phyloP scores from a whole-genome alignment of 371 early-diverging fungal species.

The Coelomomyces lativittatus region DNA sequence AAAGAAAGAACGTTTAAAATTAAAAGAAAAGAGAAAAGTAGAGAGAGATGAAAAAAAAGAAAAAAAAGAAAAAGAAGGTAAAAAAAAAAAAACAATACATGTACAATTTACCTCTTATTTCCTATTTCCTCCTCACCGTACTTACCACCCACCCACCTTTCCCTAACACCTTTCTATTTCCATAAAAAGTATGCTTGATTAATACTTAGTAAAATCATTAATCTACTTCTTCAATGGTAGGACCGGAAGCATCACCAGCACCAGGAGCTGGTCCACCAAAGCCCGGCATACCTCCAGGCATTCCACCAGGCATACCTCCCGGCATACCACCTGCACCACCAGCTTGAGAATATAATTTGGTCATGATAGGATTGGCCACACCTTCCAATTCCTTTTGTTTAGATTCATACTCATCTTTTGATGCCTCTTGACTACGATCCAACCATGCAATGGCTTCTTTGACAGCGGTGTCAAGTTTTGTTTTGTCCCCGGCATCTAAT shows the following conservation, averaged over 20 bases:
- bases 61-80: too few relatives aligned
- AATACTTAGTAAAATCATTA: neutral
- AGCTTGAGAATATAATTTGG: constrained; percentile 62
- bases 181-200: too few relatives aligned
- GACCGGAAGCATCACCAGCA: neutral
- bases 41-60: too few relatives aligned
- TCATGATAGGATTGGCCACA: constrained; percentile 89
- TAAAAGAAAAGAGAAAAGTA: too few relatives aligned
- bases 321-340: constrained; percentile 41
- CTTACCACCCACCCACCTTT: too few relatives aligned
- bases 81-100: too few relatives aligned
- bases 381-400: constrained; percentile 84
- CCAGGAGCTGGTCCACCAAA: neutral
- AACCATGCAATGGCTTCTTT: constrained; percentile 69
- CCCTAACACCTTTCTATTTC: too few relatives aligned
- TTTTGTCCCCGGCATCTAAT: constrained; percentile 66
- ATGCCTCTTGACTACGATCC: constrained; percentile 69
- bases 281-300: neutral
- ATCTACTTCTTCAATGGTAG: constrained; percentile 1
- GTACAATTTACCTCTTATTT: too few relatives aligned
- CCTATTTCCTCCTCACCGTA: too few relatives aligned
- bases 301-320: constrained; percentile 3
- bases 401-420: constrained; percentile 83
- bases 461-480: constrained; percentile 56
- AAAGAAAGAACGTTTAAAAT: too few relatives aligned